Conservation (phyloP, 192 early-diverging fungal species). For the Dissophora globulifera region DNA sequence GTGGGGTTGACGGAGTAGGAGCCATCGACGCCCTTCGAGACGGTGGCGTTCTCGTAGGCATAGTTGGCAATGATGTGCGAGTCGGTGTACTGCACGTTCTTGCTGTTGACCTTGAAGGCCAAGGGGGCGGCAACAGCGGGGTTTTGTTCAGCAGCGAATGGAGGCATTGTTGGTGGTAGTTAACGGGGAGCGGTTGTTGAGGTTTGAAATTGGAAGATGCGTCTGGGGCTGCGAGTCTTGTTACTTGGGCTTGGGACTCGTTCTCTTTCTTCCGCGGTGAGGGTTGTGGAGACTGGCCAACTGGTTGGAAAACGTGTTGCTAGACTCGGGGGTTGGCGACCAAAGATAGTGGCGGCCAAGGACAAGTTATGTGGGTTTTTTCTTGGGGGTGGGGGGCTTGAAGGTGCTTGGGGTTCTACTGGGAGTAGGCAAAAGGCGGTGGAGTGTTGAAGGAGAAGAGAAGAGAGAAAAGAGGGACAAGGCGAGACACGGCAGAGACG, state of each 20-base stretch:
- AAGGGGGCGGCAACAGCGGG: conserved; percentile 56
- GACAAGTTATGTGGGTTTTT: conserved; percentile 26
- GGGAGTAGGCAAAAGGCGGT: conserved; percentile 5
- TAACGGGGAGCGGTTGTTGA: conserved; percentile 2
- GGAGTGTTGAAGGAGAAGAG: conserved; percentile 24
- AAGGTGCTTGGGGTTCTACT: conserved; percentile 7
- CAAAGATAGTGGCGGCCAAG: conserved; percentile 49
- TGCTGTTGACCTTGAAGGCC: conserved; percentile 88
- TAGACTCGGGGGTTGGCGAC: conserved; percentile 55
- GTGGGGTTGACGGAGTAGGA: conserved; percentile 83
- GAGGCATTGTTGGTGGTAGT: conserved; percentile 41
- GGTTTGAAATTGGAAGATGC: conserved; percentile 26
- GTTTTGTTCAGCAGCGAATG: conserved; percentile 52
- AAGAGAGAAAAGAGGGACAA: conserved; percentile 6
- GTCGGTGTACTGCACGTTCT: conserved; percentile 89
- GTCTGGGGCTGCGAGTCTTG: conserved; percentile 46
- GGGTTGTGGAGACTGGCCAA: conserved; percentile 84
- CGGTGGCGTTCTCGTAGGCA: conserved; percentile 89
- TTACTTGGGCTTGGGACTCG: conserved; percentile 68
- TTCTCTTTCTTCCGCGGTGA: conserved; percentile 80
- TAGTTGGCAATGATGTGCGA: conserved; percentile 86
- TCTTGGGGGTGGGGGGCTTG: conserved; percentile 13
- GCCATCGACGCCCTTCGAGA: conserved; percentile 74
- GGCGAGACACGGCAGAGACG: background rate
- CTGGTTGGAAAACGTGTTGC: conserved; percentile 79